Evolutionary conservation across 2,329 filamentous ascomycete genomes (phyloP).

Genomic region (Hansfordia pulvinata): DNA sequence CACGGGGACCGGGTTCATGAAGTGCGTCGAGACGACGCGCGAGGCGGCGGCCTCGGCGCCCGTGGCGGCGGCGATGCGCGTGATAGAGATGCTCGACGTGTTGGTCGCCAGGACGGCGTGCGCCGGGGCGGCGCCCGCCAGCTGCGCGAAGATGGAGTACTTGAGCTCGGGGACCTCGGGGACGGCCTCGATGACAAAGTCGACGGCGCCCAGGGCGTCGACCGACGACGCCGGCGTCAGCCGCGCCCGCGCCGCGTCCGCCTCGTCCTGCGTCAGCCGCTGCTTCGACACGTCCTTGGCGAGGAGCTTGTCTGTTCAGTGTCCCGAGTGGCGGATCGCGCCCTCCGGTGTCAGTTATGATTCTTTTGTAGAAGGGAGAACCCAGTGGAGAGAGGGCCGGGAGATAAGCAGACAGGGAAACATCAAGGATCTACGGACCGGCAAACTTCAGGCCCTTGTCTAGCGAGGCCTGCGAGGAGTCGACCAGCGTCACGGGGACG

Average conservation of each 20-base stretch:
- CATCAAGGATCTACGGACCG: conserved; percentile 32
- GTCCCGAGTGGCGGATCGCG: no score
- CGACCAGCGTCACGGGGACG: conserved; percentile 75
- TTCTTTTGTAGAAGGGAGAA: no score
- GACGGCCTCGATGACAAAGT: conserved; percentile 96
- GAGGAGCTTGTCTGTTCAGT: conserved; percentile 81
- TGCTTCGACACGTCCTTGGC: conserved; percentile 86
- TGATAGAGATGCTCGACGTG: conserved; percentile 97
- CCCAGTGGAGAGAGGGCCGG: conserved; percentile 1
- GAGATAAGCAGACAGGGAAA: no score
- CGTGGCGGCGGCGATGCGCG: conserved; percentile 82
- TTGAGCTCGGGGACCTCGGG: conserved; percentile 86
- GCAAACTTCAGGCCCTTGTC: conserved; percentile 87
- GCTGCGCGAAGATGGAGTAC: conserved; percentile 68
- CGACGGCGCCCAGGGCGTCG: conserved; percentile 65
- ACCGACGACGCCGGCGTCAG: conserved; percentile 60
- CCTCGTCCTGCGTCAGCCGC: conserved; percentile 69
- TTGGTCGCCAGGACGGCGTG: conserved; percentile 93
- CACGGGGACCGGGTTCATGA: conserved; percentile 97
- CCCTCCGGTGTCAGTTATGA: no score
- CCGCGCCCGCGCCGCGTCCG: conserved; percentile 56
- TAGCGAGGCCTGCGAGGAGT: conserved; percentile 70
- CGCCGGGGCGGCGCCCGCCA: conserved; percentile 68
- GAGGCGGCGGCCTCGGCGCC: conserved; percentile 65
- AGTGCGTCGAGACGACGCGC: conserved; percentile 88